Base-by-base conservation (phyloP, 441 rosid genomes). In the Eutrema salsugineum region DNA sequence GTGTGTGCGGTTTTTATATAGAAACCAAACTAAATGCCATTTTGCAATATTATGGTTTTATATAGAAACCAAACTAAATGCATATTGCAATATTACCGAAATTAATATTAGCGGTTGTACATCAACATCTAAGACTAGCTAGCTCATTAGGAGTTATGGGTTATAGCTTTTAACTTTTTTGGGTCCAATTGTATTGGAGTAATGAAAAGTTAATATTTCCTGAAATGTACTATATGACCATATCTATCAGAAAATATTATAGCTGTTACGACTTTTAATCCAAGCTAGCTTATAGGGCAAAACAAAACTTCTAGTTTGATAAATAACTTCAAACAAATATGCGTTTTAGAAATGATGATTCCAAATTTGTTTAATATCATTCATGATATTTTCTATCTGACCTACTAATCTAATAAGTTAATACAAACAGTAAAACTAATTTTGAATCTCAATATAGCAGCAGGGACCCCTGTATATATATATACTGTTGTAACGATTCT, bases 91-190 rank as follows among this genome's bases (percentile, higher is more conserved):
- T 33, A 12, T 6, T 24, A 11, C 60, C 27, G 14, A 38, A 66
- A 43, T 51, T 61, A 53, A 76, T 55, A n/a, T 63, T 53, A 63
- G 46, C 38, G 14, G 79, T 63, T 55, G 64, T 61, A 68, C 69
- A 68, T 75, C 73, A 44, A 61, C 69, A 61, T 61, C 78, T 68
- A 50, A 27, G 22, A 6, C 50, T 68, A 53, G 9, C 50, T 68
- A 53, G 44, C 58, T 59, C 12, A 42, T 66, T 59, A 6, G 43
- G 27, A 73, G 77, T 66, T 66, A 40, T 49, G 71, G 43, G 59
- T 27, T 55, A 12, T 42, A 64, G 55, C 61, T 49, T 58, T 73
- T 66, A 28, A 15, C 5, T 58, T 36, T 38, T 30, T 16, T 39
- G 11, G 42, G 49, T 42, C 39, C 54, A 65, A 50, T 42, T 33